Conservation (phyloP, 495 filamentous ascomycete genomes). For the Neurospora africana region DNA sequence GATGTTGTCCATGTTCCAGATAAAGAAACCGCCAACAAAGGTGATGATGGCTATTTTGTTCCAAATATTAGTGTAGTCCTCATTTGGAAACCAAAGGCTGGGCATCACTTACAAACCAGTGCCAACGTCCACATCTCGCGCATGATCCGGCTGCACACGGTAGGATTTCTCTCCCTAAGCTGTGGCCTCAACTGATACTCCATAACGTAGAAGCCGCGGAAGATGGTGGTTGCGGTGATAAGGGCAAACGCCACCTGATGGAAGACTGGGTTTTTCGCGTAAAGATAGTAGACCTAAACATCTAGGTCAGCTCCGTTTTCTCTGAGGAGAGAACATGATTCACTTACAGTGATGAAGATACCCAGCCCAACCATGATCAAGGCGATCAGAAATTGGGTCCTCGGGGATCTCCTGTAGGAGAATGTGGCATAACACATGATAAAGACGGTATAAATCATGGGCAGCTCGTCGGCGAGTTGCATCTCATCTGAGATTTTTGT, state of each 20-base stretch:
- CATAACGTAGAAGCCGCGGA: constrained; percentile 85
- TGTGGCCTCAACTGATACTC: constrained; percentile 61
- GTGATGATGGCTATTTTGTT: constrained; percentile 46
- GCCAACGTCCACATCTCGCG: constrained; percentile 54
- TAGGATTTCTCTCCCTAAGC: constrained; percentile 31
- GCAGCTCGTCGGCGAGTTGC: constrained; percentile 93
- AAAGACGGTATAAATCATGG: constrained; percentile 96
- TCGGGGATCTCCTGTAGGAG: constrained; percentile 51
- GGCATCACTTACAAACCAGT: constrained; percentile 21
- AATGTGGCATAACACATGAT: constrained; percentile 80
- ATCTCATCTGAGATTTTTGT: constrained; percentile 61
- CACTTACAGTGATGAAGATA: constrained; percentile 61
- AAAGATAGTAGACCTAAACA: constrained; percentile 68
- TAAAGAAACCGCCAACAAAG: constrained; percentile 73
- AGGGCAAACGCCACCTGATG: constrained; percentile 83
- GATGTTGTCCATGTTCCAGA: constrained; percentile 81
- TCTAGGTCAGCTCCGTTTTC: background rate
- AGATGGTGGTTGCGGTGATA: constrained; percentile 66
- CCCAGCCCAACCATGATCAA: constrained; percentile 51
- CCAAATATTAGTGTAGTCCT: background rate
- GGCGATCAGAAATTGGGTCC: constrained; percentile 48
- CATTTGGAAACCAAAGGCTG: background rate
- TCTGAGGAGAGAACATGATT: background rate
- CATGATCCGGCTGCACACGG: constrained; percentile 65
- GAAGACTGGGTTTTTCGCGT: constrained; percentile 83